phyloP scores from a whole-genome alignment of 108 stramenopile species.

The Cylindrotheca fusiformis region DNA sequence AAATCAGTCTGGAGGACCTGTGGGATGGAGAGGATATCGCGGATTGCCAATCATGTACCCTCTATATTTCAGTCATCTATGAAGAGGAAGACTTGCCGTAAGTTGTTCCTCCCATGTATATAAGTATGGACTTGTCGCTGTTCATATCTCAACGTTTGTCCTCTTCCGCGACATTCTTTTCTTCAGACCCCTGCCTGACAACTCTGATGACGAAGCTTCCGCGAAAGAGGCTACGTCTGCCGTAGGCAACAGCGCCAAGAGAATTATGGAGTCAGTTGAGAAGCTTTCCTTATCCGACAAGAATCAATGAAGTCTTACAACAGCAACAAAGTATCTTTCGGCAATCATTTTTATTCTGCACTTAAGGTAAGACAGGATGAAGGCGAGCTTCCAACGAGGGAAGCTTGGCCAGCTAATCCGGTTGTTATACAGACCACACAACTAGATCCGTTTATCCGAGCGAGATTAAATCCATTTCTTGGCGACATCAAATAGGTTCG shows the following conservation, averaged over 20 bases:
- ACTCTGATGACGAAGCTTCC: not conserved
- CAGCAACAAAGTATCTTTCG: not conserved
- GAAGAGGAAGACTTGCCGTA: conserved; percentile 86
- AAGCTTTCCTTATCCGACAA: not conserved
- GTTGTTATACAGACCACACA: conserved; percentile 33
- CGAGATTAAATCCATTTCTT: conserved; percentile 16
- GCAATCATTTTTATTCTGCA: not conserved
- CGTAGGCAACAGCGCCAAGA: not conserved
- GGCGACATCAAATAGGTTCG: conserved; percentile 28
- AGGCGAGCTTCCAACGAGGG: not conserved
- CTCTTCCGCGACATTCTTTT: no score
- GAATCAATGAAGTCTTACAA: not conserved
- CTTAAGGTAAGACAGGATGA: not conserved
- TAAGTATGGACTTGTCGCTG: no score
- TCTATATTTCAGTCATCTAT: conserved; percentile 89
- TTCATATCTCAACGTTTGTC: no score
- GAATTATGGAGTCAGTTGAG: not conserved
- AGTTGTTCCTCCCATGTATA: no score
- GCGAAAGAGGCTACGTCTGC: not conserved
- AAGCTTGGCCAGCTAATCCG: conserved; percentile 45
- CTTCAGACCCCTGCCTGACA: conserved; percentile 9
- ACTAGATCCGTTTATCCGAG: conserved; percentile 40
- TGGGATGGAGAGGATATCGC: conserved; percentile 97
- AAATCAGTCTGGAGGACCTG: conserved; percentile 89
- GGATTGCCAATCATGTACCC: conserved; percentile 94